phyloP scores from a whole-genome alignment of 2,329 filamentous ascomycete species.

The Claviceps fusiformis region DNA sequence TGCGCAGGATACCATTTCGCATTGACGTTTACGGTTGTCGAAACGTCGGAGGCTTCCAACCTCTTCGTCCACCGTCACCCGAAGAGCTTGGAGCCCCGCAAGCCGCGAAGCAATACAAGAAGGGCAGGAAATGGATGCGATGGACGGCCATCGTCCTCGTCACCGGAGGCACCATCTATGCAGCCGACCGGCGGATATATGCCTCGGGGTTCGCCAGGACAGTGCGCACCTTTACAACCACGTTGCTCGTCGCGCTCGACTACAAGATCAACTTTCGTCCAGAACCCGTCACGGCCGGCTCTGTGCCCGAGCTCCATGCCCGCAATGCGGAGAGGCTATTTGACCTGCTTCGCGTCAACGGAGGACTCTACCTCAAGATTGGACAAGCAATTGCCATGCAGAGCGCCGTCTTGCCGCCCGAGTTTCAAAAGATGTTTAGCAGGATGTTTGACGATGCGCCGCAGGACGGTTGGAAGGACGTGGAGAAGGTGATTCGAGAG shows the following conservation, averaged over 20 bases:
- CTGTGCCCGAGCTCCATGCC: constrained; percentile 63
- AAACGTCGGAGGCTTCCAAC: constrained; percentile 36
- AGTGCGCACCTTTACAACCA: constrained; percentile 65
- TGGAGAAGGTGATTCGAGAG: constrained; percentile 71
- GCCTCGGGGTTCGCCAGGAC: constrained; percentile 68
- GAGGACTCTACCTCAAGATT: constrained; percentile 92
- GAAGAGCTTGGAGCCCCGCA: constrained; percentile 60
- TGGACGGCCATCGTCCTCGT: constrained; percentile 51
- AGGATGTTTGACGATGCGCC: constrained; percentile 97
- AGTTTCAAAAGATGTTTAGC: constrained; percentile 92
- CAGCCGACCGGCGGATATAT: constrained; percentile 61
- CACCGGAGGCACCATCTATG: constrained; percentile 48
- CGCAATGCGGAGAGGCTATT: constrained; percentile 77
- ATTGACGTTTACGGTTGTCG: constrained; percentile 2
- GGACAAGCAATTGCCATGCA: constrained; percentile 98
- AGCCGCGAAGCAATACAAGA: constrained; percentile 56
- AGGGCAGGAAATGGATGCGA: constrained; percentile 62
- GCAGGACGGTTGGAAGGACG: constrained; percentile 76
- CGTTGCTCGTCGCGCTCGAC: constrained; percentile 70
- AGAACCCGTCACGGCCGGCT: constrained; percentile 58
- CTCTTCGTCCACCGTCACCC: constrained; percentile 64
- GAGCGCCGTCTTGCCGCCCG: constrained; percentile 79
- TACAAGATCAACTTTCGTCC: constrained; percentile 95
- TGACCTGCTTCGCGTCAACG: constrained; percentile 69
- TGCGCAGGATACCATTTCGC: constrained; percentile 2